These are phyloP conservation scores for Baorangia bicolor DNA, from an alignment of 768 basidiomycete species.

Conservation along the genomic window DNA sequence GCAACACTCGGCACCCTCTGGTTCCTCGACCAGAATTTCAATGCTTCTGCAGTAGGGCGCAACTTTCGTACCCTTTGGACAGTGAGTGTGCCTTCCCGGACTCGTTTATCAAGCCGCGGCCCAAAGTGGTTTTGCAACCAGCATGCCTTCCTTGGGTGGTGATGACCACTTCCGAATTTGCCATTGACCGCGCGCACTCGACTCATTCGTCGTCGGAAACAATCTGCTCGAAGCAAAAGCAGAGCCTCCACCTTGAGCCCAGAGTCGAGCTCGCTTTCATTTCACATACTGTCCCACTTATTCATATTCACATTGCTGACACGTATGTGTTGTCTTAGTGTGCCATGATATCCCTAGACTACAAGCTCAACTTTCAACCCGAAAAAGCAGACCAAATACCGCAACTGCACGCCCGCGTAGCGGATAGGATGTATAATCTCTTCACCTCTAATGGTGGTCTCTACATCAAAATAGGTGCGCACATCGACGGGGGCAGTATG, in stretches of 20 bases:
- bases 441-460: constrained; percentile 82
- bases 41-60: constrained; percentile 48
- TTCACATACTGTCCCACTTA: neutral
- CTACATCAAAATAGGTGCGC: constrained; percentile 78
- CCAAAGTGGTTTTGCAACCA: neutral
- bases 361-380: constrained; percentile 85
- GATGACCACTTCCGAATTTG: neutral
- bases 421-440: constrained; percentile 70
- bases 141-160: neutral
- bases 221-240: no score
- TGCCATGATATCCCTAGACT: constrained; percentile 69
- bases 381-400: constrained; percentile 72
- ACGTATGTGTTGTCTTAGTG: constrained; percentile 43
- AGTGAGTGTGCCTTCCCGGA: constrained; percentile 32
- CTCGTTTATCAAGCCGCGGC: neutral
- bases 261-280: neutral
- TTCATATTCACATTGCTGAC: constrained; percentile 1
- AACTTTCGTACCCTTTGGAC: constrained; percentile 51
- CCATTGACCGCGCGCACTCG: neutral
- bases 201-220: neutral
- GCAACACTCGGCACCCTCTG: constrained; percentile 34
- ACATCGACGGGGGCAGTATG: neutral
- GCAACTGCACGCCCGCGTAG: constrained; percentile 81
- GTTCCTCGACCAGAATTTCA: constrained; percentile 41
- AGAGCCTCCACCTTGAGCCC: no score